These are phyloP conservation scores for Rusavskia elegans DNA, from an alignment of 495 filamentous ascomycete species.

Conservation along the genomic window DNA sequence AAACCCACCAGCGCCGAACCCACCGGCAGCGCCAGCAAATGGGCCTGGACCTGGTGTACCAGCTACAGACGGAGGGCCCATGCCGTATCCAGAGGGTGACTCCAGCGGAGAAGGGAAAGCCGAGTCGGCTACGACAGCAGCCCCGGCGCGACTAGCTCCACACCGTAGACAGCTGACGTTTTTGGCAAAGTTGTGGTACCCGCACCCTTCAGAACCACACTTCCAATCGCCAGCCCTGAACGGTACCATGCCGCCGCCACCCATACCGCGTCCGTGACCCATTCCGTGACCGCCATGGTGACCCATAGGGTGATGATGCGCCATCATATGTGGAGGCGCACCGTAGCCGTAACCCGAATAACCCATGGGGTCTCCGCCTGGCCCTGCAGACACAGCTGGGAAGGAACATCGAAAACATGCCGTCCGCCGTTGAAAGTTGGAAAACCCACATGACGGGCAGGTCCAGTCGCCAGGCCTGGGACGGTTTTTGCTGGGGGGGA, in stretches of 20 bases:
- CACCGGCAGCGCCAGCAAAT: slow-evolving; percentile 51
- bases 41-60: slow-evolving; percentile 74
- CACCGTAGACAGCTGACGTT: slow-evolving; percentile 95
- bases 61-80: slow-evolving; percentile 64
- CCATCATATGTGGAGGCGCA: slow-evolving; percentile 57
- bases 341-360: slow-evolving; percentile 62
- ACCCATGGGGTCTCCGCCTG: slow-evolving; percentile 53
- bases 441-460: slow-evolving; percentile 74
- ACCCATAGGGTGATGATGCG: slow-evolving; percentile 64
- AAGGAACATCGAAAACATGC: slow-evolving; percentile 98
- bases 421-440: slow-evolving; percentile 90
- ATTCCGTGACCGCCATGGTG: slow-evolving; percentile 59
- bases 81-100: slow-evolving; percentile 59
- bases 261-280: slow-evolving; percentile 55
- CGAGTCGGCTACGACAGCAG: slow-evolving; percentile 85
- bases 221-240: slow-evolving; percentile 99
- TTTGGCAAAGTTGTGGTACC: slow-evolving; percentile 98
- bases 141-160: slow-evolving; percentile 82
- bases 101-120: slow-evolving; percentile 88
- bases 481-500: slow-evolving; percentile 95
- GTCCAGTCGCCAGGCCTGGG: slow-evolving; percentile 97
- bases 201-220: slow-evolving; percentile 93
- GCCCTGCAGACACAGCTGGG: slow-evolving; percentile 71
- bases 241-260: slow-evolving; percentile 74
- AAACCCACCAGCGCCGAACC: slow-evolving; percentile 57